phyloP scores from a whole-genome alignment of 129 eudicot genomes.

The Chrysanthemum makinoi region DNA sequence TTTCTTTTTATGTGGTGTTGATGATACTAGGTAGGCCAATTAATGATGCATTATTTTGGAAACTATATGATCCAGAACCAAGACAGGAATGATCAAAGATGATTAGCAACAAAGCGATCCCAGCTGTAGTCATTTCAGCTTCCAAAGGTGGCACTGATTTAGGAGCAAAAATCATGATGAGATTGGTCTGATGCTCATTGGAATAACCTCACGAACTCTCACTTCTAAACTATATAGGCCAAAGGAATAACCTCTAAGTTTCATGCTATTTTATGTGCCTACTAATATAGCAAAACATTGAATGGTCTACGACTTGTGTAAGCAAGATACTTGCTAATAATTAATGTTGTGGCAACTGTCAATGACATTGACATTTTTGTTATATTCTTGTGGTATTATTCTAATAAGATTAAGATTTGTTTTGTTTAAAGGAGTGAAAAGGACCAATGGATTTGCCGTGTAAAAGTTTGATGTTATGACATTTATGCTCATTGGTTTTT shows the following conservation, averaged over 20 bases:
- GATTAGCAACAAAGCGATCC: too few relatives aligned
- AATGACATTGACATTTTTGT: slow-evolving; percentile 11
- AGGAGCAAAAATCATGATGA: slow-evolving; percentile 67
- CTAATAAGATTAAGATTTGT: slow-evolving; percentile 10
- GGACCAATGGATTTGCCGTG: background rate
- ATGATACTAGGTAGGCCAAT: too few relatives aligned
- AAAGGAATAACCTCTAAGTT: too few relatives aligned
- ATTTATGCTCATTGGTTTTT: background rate
- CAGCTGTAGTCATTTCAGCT: too few relatives aligned
- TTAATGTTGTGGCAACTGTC: slow-evolving; percentile 26
- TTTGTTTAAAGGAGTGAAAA: slow-evolving; percentile 23
- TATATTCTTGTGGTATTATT: slow-evolving; percentile 10
- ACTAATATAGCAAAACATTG: slow-evolving; percentile 1
- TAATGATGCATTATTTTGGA: slow-evolving; percentile 56
- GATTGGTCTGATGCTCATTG: slow-evolving; percentile 77
- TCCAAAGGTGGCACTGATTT: slow-evolving; percentile 41
- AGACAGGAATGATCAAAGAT: too few relatives aligned
- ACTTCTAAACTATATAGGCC: slow-evolving; percentile 61
- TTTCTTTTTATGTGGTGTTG: too few relatives aligned
- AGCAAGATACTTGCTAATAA: background rate
- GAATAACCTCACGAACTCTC: slow-evolving; percentile 53
- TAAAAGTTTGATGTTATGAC: background rate
- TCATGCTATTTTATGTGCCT: too few relatives aligned
- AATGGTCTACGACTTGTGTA: slow-evolving; percentile 18
- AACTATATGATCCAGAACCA: slow-evolving; percentile 48